A percentile compares a stretch with the other conserved stretches of the same genome.
Evolutionary conservation across 331 rosid species (phyloP).

Genomic region (Erythrophleum ivorense): DNA sequence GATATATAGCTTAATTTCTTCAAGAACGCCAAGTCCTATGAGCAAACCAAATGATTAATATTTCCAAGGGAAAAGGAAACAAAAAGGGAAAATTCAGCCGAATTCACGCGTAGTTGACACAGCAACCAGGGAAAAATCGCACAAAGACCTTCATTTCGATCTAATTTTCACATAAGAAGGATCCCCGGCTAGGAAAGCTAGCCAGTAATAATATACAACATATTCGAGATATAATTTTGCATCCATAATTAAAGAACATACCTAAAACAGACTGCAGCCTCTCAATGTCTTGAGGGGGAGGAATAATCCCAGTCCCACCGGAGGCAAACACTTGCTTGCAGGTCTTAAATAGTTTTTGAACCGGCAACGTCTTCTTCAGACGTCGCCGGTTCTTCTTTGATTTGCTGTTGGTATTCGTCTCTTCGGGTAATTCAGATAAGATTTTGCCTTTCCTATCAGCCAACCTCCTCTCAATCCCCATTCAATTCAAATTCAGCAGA

Average conservation of each 20-base stretch:
- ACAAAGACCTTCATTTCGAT: slow-evolving; percentile 16
- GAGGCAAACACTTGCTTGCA: slow-evolving; percentile 77
- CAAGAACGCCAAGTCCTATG: background rate
- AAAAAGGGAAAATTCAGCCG: background rate
- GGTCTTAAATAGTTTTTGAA: slow-evolving; percentile 74
- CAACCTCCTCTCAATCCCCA: slow-evolving; percentile 83
- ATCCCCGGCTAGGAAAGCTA: background rate
- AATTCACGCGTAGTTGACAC: slow-evolving; percentile 24
- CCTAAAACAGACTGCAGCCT: slow-evolving; percentile 76
- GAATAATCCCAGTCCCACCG: slow-evolving; percentile 58
- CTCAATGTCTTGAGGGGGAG: slow-evolving; percentile 66
- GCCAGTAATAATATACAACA: background rate
- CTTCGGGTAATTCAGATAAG: slow-evolving; percentile 62
- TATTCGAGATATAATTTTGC: background rate
- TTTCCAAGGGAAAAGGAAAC: background rate
- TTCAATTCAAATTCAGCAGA: slow-evolving; percentile 39
- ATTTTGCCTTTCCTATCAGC: slow-evolving; percentile 65
- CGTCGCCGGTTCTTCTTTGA: slow-evolving; percentile 79
- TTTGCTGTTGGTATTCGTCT: slow-evolving; percentile 64
- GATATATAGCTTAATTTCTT: background rate
- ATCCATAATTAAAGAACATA: slow-evolving; percentile 31
- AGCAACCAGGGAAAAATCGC: slow-evolving; percentile 17
- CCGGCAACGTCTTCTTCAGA: slow-evolving; percentile 63
- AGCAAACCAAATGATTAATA: background rate
- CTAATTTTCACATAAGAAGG: background rate